Percentiles rank a stretch among this genome's conserved stretches.
phyloP scores from a whole-genome alignment of 306 rosid species.

The Phaseolus lunatus region DNA sequence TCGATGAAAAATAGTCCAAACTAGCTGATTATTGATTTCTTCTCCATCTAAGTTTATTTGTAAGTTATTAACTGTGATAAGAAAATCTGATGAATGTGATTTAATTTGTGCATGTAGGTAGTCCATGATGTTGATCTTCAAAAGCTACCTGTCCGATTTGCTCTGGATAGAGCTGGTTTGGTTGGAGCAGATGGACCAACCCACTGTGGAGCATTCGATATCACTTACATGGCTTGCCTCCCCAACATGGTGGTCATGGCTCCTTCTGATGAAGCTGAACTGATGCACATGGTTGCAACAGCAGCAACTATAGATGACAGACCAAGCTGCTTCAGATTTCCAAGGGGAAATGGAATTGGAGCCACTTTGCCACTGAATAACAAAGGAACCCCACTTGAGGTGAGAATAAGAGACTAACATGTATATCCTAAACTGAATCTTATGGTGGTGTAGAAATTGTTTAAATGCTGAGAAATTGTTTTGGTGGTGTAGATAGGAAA shows the following conservation, averaged over 20 bases:
- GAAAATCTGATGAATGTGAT: conserved; percentile 24
- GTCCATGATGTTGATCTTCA: conserved; percentile 95
- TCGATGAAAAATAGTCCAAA: background rate
- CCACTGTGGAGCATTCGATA: conserved; percentile 95
- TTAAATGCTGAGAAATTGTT: no score
- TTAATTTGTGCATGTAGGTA: conserved; percentile 54
- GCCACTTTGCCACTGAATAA: conserved; percentile 60
- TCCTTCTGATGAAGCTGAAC: conserved; percentile 92
- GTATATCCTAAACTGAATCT: background rate
- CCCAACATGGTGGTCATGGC: conserved; percentile 99
- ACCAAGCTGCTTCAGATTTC: conserved; percentile 95
- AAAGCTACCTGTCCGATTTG: conserved; percentile 88
- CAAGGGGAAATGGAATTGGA: conserved; percentile 94
- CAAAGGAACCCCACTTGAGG: conserved; percentile 88
- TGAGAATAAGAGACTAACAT: conserved; percentile 45
- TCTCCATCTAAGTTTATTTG: background rate
- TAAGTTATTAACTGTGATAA: background rate
- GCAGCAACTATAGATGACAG: conserved; percentile 89
- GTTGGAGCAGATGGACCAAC: conserved; percentile 99
- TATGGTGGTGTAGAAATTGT: no score
- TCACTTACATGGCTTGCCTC: conserved; percentile 92
- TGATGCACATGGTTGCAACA: conserved; percentile 96
- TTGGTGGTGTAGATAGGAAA: conserved; percentile 72
- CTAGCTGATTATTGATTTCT: background rate
- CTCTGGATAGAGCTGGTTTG: conserved; percentile 91